Evolutionary conservation across 352 stramenopile species (phyloP).

Genomic region (Pythium utonaiense): DNA sequence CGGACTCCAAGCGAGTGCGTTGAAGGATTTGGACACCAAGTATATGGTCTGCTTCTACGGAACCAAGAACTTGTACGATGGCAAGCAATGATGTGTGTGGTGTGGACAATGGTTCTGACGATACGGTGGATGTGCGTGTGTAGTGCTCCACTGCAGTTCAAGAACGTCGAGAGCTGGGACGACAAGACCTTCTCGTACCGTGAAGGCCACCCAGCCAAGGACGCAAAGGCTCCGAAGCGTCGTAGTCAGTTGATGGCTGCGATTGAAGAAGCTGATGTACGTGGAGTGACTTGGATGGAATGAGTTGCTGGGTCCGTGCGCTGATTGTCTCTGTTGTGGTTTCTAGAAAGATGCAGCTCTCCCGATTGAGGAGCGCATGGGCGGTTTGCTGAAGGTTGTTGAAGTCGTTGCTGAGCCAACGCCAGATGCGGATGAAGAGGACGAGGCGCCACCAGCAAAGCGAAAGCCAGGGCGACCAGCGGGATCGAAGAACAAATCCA

Average conservation of each 20-base stretch:
- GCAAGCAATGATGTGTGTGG: neutral
- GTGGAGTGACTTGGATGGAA: constrained; percentile 2
- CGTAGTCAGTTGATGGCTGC: constrained; percentile 58
- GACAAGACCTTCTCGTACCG: constrained; percentile 69
- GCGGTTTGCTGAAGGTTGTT: constrained; percentile 49
- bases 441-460: constrained; percentile 26
- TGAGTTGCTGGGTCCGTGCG: neutral
- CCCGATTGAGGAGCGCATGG: constrained; percentile 45
- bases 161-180: constrained; percentile 71
- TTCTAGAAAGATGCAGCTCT: constrained; percentile 56
- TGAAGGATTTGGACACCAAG: constrained; percentile 67
- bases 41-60: constrained; percentile 78
- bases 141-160: constrained; percentile 53
- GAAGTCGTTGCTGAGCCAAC: constrained; percentile 7
- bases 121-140: neutral
- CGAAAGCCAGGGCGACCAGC: constrained; percentile 39
- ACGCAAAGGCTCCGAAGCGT: constrained; percentile 73
- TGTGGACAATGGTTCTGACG: constrained; percentile 1
- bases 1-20: constrained; percentile 39
- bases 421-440: constrained; percentile 11
- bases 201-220: constrained; percentile 54
- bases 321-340: neutral
- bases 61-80: constrained; percentile 77
- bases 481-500: constrained; percentile 41
- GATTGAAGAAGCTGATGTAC: constrained; percentile 66